Base-by-base conservation (phyloP, 176 grass and related monocot genomes). In the Themeda triandra region DNA sequence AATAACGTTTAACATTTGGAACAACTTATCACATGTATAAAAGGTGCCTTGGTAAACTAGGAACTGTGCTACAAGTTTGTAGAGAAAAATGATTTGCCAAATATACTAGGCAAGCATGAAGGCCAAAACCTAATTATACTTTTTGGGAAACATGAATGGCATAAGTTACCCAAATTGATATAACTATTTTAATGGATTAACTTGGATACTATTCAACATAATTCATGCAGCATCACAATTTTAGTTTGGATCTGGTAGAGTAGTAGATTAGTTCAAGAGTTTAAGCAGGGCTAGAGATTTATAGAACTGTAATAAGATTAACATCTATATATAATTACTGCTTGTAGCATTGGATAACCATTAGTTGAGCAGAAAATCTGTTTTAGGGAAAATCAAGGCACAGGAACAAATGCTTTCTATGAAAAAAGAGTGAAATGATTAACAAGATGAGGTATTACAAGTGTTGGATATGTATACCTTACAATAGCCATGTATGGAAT, bases 401-500 rank as follows among this genome's bases (percentile, higher is more conserved):
- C 18, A 29, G 0, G 5, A 63, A 71, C 17, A 54, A 69, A 71
- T 12, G 11, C 7, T 88, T 75, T 66, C 13, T 40, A 29, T 14
- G 6, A 42, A 49, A 75, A 25, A 73, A 0, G n/a, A 41, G 2
- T 67, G 40, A 81, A 88, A 14, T 73, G 72, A 33, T 32, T 48
- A 78, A 77, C 10, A 86, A 45, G 24, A 72, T 10, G 1, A 80
- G 19, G n/a, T n/a, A 54, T 25, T 10, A 75, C 82, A 29, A 13
- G 7, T 54, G 63, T 69, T 45, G 54, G 1, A n/a, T 69, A 75
- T 10, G 21, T 13, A 54, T 95, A 98, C 92, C 92, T 98, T 93
- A 76, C 83, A 89, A 49, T 98, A 98, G 15, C 88, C 80, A 86
- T 82, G 71, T 72, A 95, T 79, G 41, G 89, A 87, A 86, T 98